phyloP scores from a whole-genome alignment of 1,284 basidiomycete species.

The Moniliophthora roreri region DNA sequence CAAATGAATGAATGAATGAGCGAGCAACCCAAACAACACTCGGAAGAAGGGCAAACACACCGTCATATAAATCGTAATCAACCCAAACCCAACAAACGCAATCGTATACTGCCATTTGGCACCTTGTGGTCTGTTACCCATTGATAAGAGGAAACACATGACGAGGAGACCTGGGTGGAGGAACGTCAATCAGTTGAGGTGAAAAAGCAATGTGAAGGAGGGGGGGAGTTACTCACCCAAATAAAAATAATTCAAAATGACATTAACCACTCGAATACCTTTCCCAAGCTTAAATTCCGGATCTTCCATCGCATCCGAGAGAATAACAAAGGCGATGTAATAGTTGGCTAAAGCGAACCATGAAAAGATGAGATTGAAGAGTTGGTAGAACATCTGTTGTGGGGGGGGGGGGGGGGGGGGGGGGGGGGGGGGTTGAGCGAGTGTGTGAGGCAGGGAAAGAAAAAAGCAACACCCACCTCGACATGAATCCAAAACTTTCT shows the following conservation, averaged over 20 bases:
- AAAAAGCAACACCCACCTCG: conserved; percentile 67
- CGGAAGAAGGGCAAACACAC: no score
- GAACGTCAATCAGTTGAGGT: not conserved
- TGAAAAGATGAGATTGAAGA: conserved; percentile 87
- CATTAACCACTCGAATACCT: conserved; percentile 73
- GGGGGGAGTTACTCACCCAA: conserved; percentile 39
- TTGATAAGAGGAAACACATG: conserved; percentile 86
- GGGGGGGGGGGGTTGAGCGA: no score
- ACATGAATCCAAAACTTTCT: conserved; percentile 95
- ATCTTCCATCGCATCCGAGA: conserved; percentile 73
- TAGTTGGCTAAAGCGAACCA: conserved; percentile 93
- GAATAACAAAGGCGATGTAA: conserved; percentile 84
- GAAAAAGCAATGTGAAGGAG: not conserved
- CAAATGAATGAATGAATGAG: no score
- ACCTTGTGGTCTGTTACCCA: conserved; percentile 93
- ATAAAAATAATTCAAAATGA: conserved; percentile 85
- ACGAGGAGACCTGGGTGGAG: conserved; percentile 56
- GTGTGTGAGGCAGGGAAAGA: no score
- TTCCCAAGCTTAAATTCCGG: conserved; percentile 52
- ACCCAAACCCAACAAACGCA: conserved; percentile 80
- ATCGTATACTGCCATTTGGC: conserved; percentile 80
- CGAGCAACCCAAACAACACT: no score
- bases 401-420: no score
- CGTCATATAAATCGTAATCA: conserved; percentile 94
- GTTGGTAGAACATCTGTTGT: conserved; percentile 67